Evolutionary conservation across 2,329 filamentous ascomycete genomes (phyloP).

Genomic region (Beauveria scarabaeidicola): DNA sequence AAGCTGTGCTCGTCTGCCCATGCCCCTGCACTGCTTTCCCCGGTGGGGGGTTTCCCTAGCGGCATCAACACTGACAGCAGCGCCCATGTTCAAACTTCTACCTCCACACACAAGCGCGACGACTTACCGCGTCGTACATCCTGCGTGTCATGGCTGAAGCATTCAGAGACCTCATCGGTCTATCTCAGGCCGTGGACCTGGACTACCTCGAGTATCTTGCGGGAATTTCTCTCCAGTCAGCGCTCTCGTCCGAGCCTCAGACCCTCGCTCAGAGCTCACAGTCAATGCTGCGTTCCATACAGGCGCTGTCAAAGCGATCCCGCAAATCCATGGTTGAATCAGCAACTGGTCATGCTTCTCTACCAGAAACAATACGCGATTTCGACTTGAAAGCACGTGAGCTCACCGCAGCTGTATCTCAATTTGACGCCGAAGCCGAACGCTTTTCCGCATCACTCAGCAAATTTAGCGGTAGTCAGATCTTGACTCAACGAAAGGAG

Average conservation of each 20-base stretch:
- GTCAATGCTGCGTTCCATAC: constrained; percentile 71
- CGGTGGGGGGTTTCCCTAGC: neutral
- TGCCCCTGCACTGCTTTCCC: neutral
- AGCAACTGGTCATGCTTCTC: constrained; percentile 64
- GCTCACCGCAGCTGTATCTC: constrained; percentile 65
- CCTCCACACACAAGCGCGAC: neutral
- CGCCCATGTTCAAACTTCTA: neutral
- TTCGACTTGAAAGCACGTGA: constrained; percentile 58
- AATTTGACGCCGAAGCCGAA: constrained; percentile 69
- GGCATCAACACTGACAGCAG: neutral
- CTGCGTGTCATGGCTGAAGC: constrained; percentile 26
- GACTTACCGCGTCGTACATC: neutral
- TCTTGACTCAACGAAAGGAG: constrained; percentile 66
- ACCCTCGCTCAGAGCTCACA: constrained; percentile 74
- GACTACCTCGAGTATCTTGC: constrained; percentile 72
- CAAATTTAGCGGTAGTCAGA: constrained; percentile 58
- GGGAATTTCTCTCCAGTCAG: constrained; percentile 63
- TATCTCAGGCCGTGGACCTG: constrained; percentile 44
- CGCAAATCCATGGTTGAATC: constrained; percentile 79
- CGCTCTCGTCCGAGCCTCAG: constrained; percentile 68
- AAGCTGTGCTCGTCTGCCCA: no score
- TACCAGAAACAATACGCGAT: constrained; percentile 62
- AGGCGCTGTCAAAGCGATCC: constrained; percentile 81
- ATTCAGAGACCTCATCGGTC: constrained; percentile 26
- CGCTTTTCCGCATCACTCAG: constrained; percentile 77